These are phyloP conservation scores for Pythium plurisporium DNA, from an alignment of 352 stramenopile species.

Conservation along the genomic window DNA sequence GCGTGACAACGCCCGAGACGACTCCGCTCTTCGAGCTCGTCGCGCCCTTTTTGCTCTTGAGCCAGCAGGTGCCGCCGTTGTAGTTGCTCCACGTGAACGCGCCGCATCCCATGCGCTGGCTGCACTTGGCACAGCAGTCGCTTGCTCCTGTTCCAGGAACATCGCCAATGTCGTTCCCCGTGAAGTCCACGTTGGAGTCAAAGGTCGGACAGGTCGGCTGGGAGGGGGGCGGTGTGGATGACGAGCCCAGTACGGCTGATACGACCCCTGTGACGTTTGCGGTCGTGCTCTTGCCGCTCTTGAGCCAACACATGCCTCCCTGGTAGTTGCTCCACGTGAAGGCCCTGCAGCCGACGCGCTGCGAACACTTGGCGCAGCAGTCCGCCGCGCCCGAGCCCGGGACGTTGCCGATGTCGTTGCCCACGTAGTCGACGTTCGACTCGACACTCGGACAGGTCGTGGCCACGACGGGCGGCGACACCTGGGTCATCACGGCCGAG, in stretches of 20 bases:
- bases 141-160: neutral
- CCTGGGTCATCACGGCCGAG: neutral
- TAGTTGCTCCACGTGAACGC: slow-evolving; percentile 19
- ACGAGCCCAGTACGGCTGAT: neutral
- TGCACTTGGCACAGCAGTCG: neutral
- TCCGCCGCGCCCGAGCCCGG: neutral
- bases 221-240: neutral
- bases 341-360: slow-evolving; percentile 14
- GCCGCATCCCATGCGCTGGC: slow-evolving; percentile 3
- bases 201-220: neutral
- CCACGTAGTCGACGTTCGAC: neutral
- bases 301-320: slow-evolving; percentile 29
- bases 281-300: slow-evolving; percentile 16
- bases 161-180: neutral
- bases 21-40: too few species aligned
- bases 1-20: slow-evolving; percentile 1
- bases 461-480: neutral
- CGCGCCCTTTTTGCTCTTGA: slow-evolving; percentile 15
- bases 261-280: slow-evolving; percentile 11
- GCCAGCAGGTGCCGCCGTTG: slow-evolving; percentile 16
- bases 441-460: neutral
- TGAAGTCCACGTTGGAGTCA: neutral
- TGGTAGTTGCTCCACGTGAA: slow-evolving; percentile 26
- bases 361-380: slow-evolving; percentile 10
- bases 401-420: slow-evolving; percentile 12